Percentiles rank a stretch among this genome's conserved stretches.
Evolutionary conservation across 2,329 filamentous ascomycete species (phyloP).

Genomic region (Xylariaceae sp.): DNA sequence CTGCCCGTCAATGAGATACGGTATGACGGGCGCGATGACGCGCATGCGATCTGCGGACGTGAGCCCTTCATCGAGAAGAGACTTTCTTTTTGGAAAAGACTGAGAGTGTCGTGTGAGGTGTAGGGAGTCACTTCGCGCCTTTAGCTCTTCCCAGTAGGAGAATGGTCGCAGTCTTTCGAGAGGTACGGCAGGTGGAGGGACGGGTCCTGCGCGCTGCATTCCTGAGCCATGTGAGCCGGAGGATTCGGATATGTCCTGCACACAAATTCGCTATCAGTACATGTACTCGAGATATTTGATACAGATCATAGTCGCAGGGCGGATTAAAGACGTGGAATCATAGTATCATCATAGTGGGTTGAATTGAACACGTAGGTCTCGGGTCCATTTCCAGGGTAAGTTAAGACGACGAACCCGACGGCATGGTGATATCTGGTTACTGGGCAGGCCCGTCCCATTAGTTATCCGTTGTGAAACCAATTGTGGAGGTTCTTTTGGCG

Average conservation of each 20-base stretch:
- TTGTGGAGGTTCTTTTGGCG: not conserved
- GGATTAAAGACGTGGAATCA: not conserved
- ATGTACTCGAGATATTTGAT: not conserved
- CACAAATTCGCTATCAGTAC: too few species aligned
- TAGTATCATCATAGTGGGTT: too few species aligned
- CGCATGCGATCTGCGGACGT: not conserved
- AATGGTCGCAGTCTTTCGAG: constrained; percentile 17
- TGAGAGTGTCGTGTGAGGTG: not conserved
- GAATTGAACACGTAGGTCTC: too few species aligned
- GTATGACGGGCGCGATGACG: constrained; percentile 19
- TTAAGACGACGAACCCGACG: too few species aligned
- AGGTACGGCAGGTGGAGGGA: constrained; percentile 2
- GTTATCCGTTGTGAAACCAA: not conserved
- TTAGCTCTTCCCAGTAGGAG: constrained; percentile 20
- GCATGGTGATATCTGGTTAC: not conserved
- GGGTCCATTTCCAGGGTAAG: too few species aligned
- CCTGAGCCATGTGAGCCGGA: not conserved
- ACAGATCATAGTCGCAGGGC: not conserved
- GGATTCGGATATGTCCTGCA: too few species aligned
- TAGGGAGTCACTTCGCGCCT: constrained; percentile 5
- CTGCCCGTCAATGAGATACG: constrained; percentile 12
- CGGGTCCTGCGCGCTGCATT: not conserved
- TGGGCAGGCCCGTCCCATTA: not conserved
- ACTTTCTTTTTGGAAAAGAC: not conserved
- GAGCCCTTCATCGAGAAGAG: constrained; percentile 5